A percentile compares a stretch with the other conserved stretches of the same genome.
These are phyloP conservation scores for Astragalus glycyphyllos DNA, from an alignment of 306 rosid species.

Conservation along the genomic window DNA sequence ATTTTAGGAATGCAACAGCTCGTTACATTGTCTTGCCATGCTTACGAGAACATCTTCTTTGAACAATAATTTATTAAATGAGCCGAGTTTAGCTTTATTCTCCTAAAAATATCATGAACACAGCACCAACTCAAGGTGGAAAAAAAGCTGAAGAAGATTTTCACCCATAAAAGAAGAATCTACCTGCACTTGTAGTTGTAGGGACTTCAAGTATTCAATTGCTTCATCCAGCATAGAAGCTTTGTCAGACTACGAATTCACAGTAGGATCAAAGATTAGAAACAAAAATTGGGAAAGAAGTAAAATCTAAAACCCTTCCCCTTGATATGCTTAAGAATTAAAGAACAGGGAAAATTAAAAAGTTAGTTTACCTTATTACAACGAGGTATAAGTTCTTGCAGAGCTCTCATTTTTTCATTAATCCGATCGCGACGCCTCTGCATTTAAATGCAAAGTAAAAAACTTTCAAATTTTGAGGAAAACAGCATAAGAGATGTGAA, in stretches of 20 bases:
- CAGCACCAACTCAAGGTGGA: neutral
- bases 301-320: conserved; percentile 9
- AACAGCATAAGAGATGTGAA: conserved; percentile 4
- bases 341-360: conserved; percentile 19
- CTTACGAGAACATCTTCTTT: neutral
- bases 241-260: conserved; percentile 74
- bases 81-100: neutral
- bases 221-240: conserved; percentile 99
- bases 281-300: conserved; percentile 28
- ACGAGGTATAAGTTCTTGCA: conserved; percentile 96
- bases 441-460: conserved; percentile 38
- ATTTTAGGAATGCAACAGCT: conserved; percentile 1
- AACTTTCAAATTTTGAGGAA: conserved; percentile 27
- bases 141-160: conserved; percentile 16
- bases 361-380: conserved; percentile 70
- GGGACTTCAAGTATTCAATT: conserved; percentile 85
- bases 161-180: conserved; percentile 9
- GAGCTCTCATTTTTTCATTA: conserved; percentile 91
- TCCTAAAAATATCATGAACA: neutral
- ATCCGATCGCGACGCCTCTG: conserved; percentile 98
- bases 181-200: conserved; percentile 95
- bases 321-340: conserved; percentile 8
- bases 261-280: conserved; percentile 25
- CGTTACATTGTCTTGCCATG: conserved; percentile 17
- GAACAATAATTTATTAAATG: neutral